Base-by-base conservation (phyloP, 257 asterid species). In the Fraxinus americana region DNA sequence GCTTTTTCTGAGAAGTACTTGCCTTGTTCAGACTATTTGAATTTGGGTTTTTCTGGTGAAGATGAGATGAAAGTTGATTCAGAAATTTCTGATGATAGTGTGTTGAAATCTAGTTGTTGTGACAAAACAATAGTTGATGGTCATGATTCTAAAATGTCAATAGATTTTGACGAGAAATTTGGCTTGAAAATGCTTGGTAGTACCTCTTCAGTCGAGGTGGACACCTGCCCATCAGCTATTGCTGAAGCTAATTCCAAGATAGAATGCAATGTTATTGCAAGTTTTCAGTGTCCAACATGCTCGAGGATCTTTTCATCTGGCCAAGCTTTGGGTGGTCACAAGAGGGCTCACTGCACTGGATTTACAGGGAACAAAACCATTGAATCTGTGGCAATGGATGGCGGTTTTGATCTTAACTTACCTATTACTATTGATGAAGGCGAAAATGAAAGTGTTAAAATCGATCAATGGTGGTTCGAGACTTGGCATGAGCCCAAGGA, bases 291-390 rank as follows among this genome's bases (percentile, higher is more conserved):
- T 67, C 85, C 86, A 1, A 72, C 83, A 9, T 92, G 97, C 86
- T 90, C 86, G 75, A 92, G 87, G 87, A 87, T 87, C 32, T 94
- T 94, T 70, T 11, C 90, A 4, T 87, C 97, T 3, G 98, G 97
- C 10, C 96, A 90, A 71, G 97, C 97, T 54, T 76, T 91, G 83
- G 97, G 97, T 30, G 98, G 97, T 2, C 98, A 94, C 86, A 91
- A 84, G 88, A 91, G 97, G 81, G 95, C 95, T 75, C 97, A 91
- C 68, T 90, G 85, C 82, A 74, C 38, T 67, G 88, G 79, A 19
- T 38, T 14, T 16, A 77, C 39, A 12, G 94, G 85, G 4, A 75
- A 67, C 83, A 88, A 72, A 80, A 70, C 23, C 34, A 75, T 59
- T 34, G 90, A 84, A 79, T 66, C 61, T 29, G 9, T 57, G 70